Conservation (phyloP, 768 basidiomycete genomes). For the Cystofilobasidium bisporidii region DNA sequence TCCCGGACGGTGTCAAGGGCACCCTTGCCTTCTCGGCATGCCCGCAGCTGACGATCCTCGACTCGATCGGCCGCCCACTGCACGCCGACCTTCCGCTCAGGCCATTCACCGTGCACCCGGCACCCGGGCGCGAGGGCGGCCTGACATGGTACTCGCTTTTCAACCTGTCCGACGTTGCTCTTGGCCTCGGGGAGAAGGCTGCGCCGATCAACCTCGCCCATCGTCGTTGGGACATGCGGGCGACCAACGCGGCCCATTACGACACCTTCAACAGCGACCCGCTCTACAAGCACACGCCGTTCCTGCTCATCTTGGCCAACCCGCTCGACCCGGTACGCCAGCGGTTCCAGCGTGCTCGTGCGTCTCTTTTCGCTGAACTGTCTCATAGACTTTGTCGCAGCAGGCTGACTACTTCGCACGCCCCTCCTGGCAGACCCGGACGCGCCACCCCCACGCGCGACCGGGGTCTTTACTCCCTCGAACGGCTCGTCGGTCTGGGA, state of each 20-base stretch:
- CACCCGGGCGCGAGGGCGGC: slow-evolving; percentile 4
- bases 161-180: not conserved
- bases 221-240: slow-evolving; percentile 9
- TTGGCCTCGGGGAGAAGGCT: slow-evolving; percentile 25
- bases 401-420: not conserved
- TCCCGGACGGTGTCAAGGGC: not conserved
- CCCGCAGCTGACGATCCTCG: slow-evolving; percentile 18
- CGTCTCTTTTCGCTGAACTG: not conserved
- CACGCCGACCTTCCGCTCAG: slow-evolving; percentile 9
- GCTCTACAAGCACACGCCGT: slow-evolving; percentile 40
- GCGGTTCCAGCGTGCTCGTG: slow-evolving; percentile 13
- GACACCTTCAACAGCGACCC: not conserved
- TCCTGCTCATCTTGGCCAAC: slow-evolving; percentile 33
- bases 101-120: not conserved
- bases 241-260: not conserved
- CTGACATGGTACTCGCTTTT: not conserved
- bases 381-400: slow-evolving; percentile 27
- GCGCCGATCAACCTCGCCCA: slow-evolving; percentile 6
- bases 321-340: slow-evolving; percentile 25
- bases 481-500: slow-evolving; percentile 36
- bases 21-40: slow-evolving; percentile 8
- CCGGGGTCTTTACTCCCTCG: slow-evolving; percentile 30
- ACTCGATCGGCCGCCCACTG: slow-evolving; percentile 7
- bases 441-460: slow-evolving; percentile 12
- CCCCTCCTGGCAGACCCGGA: not conserved